These are phyloP conservation scores for Polytolypa hystricis DNA, from an alignment of 2,329 filamentous ascomycete genomes.

Conservation along the genomic window DNA sequence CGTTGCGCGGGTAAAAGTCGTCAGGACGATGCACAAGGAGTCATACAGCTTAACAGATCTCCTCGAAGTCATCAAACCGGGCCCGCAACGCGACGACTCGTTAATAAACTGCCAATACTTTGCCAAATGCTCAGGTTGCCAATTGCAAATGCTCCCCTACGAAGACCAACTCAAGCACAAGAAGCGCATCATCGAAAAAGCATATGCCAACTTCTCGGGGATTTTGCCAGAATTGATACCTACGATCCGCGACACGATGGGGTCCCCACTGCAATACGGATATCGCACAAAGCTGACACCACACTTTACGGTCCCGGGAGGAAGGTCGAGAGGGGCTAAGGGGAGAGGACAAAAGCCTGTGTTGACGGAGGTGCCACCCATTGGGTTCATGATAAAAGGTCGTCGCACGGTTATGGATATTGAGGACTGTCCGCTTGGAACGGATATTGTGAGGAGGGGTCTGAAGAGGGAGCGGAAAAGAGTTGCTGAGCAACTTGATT, in stretches of 20 bases:
- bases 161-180: constrained; percentile 76
- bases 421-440: constrained; percentile 93
- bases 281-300: constrained; percentile 96
- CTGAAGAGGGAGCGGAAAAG: constrained; percentile 68
- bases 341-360: constrained; percentile 47
- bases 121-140: constrained; percentile 74
- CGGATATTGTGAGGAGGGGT: constrained; percentile 68
- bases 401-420: constrained; percentile 74
- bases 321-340: constrained; percentile 35
- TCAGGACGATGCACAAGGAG: constrained; percentile 55
- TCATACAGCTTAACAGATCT: constrained; percentile 73
- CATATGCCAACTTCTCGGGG: constrained; percentile 82
- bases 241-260: constrained; percentile 69
- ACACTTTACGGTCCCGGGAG: constrained; percentile 75
- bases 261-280: constrained; percentile 78
- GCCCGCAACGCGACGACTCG: constrained; percentile 62
- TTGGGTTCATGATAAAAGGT: constrained; percentile 89
- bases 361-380: constrained; percentile 51
- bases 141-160: constrained; percentile 96
- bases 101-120: constrained; percentile 82
- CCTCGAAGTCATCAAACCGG: constrained; percentile 62
- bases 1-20: constrained; percentile 63
- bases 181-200: constrained; percentile 75
- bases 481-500: constrained; percentile 57
- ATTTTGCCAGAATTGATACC: constrained; percentile 67